Conservation (phyloP, 176 grass and related monocot genomes). For the Panicum miliaceum region DNA sequence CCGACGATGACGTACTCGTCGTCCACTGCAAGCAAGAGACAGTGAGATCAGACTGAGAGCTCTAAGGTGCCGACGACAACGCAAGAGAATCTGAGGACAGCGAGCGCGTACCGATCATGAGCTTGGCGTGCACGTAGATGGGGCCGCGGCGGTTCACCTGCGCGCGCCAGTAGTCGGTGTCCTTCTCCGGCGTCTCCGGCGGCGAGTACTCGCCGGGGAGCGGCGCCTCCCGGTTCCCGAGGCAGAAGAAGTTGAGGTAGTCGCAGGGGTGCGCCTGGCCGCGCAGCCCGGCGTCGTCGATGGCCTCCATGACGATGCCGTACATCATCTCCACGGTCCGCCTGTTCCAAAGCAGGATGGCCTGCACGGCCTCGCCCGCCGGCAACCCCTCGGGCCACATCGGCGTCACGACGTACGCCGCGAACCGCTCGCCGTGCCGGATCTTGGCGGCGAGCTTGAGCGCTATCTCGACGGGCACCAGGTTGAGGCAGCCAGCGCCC, state of each 20-base stretch:
- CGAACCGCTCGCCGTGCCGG: slow-evolving; percentile 66
- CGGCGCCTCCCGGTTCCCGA: slow-evolving; percentile 75
- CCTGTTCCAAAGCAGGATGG: slow-evolving; percentile 79
- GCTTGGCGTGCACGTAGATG: slow-evolving; percentile 91
- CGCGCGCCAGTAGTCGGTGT: slow-evolving; percentile 70
- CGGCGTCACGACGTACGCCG: slow-evolving; percentile 73
- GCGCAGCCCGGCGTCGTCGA: slow-evolving; percentile 64
- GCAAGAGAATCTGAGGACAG: neutral
- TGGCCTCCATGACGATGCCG: slow-evolving; percentile 62
- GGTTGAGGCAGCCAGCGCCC: slow-evolving; percentile 73
- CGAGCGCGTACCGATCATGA: slow-evolving; percentile 79
- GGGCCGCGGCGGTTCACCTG: slow-evolving; percentile 70
- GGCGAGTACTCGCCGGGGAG: slow-evolving; percentile 58
- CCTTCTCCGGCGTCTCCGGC: slow-evolving; percentile 44
- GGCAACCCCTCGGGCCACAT: slow-evolving; percentile 92
- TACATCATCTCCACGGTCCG: slow-evolving; percentile 89
- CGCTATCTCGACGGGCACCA: slow-evolving; percentile 86
- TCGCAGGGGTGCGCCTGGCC: slow-evolving; percentile 80
- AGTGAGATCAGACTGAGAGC: neutral
- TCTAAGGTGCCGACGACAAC: neutral
- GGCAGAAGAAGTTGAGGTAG: slow-evolving; percentile 96
- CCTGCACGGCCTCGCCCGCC: slow-evolving; percentile 63
- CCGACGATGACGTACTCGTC: slow-evolving; percentile 90
- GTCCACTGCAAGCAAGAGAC: slow-evolving; percentile 53
- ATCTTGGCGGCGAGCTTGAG: slow-evolving; percentile 82